Base-by-base conservation (phyloP, 192 early-diverging fungal species). In the Backusella tuberculispora region DNA sequence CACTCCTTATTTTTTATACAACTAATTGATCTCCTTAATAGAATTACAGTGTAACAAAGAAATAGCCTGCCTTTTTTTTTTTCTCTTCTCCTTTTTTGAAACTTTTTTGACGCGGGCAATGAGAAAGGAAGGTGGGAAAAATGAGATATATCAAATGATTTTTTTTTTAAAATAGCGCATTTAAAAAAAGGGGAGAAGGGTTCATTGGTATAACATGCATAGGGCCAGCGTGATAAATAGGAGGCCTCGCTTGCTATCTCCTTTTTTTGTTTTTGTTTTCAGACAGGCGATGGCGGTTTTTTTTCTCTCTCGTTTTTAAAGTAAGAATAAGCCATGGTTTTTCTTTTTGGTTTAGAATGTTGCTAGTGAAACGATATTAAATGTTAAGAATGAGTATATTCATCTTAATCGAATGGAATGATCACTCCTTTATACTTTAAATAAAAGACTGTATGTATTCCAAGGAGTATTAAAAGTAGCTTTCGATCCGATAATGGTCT, bases 401-500 rank as follows among this genome's bases (percentile, higher is more conserved):
- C 29, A 34, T 34, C 29, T 34, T 34, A 34, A 34, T 60, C 53
- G 10, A 60, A 60, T 60, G 53, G 53, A 60, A 60, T 60, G 53
- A 4, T 34, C 53, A 26, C 53, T 60, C 53, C 53, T 60, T 60
- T 60, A 60, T 13, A 13, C 53, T 60, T 26, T 60, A 60, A 60
- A 60, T 60, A 60, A 60, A 60, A 4, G 26, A 60, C 9, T 60
- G 9, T 60, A 12, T 60, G 53, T 60, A 60, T 60, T 60, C 53
- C 53, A 60, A 60, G 53, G 53, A 60, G 53, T 60, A 60, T 60
- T 60, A 60, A 60, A 60, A 60, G 53, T 60, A 60, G 12, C 53
- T 60, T 60, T 60, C 53, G 53, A 60, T 60, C 53, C 53, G 53
- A 60, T 60, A 60, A 60, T 60, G 66, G 66, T 67, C 66, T 67